Evolutionary conservation across 192 early-diverging fungal genomes (phyloP).

Genomic region (Coemansia sp.): DNA sequence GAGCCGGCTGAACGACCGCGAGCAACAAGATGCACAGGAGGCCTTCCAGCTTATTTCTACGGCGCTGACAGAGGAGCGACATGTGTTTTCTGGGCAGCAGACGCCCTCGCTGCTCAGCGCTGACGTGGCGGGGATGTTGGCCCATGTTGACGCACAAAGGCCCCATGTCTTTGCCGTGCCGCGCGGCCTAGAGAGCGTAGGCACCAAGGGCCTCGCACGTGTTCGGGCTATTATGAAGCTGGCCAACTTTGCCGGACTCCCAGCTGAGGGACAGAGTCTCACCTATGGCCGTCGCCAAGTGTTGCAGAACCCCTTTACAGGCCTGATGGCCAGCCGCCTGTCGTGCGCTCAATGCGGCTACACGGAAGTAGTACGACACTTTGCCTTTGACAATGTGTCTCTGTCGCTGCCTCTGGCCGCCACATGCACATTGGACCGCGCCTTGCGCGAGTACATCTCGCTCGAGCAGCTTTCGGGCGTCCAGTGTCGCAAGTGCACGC

Average conservation of each 20-base stretch:
- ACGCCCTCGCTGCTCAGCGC: slow-evolving; percentile 47
- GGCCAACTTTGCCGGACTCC: slow-evolving; percentile 31
- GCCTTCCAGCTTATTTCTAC: slow-evolving; percentile 80
- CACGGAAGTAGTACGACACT: slow-evolving; percentile 74
- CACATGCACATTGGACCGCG: slow-evolving; percentile 45
- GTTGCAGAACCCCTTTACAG: slow-evolving; percentile 70
- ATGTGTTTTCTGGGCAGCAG: slow-evolving; percentile 32
- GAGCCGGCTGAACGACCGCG: slow-evolving; percentile 64
- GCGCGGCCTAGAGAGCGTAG: slow-evolving; percentile 47
- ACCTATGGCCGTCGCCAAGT: slow-evolving; percentile 54
- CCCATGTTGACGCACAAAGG: slow-evolving; percentile 18
- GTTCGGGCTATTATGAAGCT: slow-evolving; percentile 53
- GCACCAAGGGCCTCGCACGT: slow-evolving; percentile 48
- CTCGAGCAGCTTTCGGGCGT: slow-evolving; percentile 48
- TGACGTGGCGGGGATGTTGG: slow-evolving; percentile 29
- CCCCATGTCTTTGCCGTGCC: slow-evolving; percentile 41
- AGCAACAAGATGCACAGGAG: slow-evolving; percentile 91
- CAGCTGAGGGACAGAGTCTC: slow-evolving; percentile 43
- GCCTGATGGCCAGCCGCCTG: slow-evolving; percentile 72
- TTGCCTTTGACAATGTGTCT: slow-evolving; percentile 81
- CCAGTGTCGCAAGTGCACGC: slow-evolving; percentile 53
- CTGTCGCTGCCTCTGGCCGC: slow-evolving; percentile 64
- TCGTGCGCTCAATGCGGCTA: slow-evolving; percentile 83
- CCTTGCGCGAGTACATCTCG: slow-evolving; percentile 43
- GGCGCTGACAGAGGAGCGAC: slow-evolving; percentile 66